A percentile compares a stretch with the other conserved stretches of the same genome.
phyloP scores from a whole-genome alignment of 139 green algal genomes.

The Coelastrella sp. region DNA sequence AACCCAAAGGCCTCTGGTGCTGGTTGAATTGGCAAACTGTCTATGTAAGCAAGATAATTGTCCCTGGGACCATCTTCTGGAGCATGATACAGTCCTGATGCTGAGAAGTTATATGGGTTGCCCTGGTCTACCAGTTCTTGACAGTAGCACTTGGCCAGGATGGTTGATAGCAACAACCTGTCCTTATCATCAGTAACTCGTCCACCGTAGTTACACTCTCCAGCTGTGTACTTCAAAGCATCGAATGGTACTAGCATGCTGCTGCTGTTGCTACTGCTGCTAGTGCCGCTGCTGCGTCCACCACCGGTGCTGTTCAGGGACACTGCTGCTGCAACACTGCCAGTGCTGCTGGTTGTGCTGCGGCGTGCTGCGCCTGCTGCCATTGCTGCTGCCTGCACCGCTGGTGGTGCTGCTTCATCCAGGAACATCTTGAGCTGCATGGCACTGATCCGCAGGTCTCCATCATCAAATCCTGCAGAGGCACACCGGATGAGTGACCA shows the following conservation, averaged over 20 bases:
- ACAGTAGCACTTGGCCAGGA: slow-evolving; percentile 72
- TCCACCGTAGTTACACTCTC: slow-evolving; percentile 83
- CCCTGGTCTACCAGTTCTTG: slow-evolving; percentile 51
- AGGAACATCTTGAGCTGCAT: slow-evolving; percentile 82
- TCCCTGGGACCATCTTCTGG: slow-evolving; percentile 56
- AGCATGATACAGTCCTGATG: slow-evolving; percentile 65
- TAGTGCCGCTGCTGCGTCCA: neutral
- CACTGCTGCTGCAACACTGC: slow-evolving; percentile 8
- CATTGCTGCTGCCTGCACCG: neutral
- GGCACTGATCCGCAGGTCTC: slow-evolving; percentile 77
- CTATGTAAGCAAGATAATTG: slow-evolving; percentile 68
- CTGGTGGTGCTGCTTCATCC: slow-evolving; percentile 54
- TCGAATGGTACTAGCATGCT: slow-evolving; percentile 60
- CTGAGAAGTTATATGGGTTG: slow-evolving; percentile 51
- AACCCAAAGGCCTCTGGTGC: slow-evolving; percentile 78
- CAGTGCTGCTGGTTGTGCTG: neutral
- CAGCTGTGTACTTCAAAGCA: slow-evolving; percentile 76
- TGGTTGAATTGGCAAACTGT: slow-evolving; percentile 66
- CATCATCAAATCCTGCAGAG: slow-evolving; percentile 72
- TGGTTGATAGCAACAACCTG: slow-evolving; percentile 72
- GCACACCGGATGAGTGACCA: neutral
- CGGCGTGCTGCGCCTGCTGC: neutral
- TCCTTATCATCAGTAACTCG: slow-evolving; percentile 86
- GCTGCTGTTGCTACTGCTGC: slow-evolving; percentile 2
- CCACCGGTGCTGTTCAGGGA: neutral